Evolutionary conservation across 805 yeast species (phyloP).

Genomic region (Citeromyces matritensis): DNA sequence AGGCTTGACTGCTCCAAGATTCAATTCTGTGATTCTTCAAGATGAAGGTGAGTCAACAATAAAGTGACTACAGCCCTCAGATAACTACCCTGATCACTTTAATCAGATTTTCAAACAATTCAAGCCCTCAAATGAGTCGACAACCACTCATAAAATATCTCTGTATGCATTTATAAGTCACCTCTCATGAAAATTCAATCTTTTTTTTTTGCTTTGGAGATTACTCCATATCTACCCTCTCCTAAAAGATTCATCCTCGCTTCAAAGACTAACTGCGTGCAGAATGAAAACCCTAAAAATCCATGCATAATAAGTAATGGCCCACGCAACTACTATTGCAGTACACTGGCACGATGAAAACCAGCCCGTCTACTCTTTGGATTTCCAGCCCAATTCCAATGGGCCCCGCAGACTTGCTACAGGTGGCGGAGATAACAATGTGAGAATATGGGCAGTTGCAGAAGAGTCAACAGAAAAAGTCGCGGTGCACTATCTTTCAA

Average conservation of each 20-base stretch:
- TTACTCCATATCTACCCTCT: background rate
- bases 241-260: background rate
- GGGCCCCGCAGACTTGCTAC: constrained; percentile 49
- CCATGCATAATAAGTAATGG: background rate
- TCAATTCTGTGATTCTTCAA: too few species aligned
- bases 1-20: too few species aligned
- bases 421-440: constrained; percentile 89
- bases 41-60: too few species aligned
- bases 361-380: constrained; percentile 57
- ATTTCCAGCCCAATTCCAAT: constrained; percentile 33
- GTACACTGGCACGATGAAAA: constrained; percentile 67
- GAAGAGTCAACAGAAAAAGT: constrained; percentile 9
- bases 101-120: too few species aligned
- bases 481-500: constrained; percentile 60
- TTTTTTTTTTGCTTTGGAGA: background rate
- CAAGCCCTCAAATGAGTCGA: too few species aligned
- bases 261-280: background rate
- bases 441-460: constrained; percentile 29
- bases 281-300: background rate
- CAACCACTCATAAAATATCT: too few species aligned
- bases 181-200: too few species aligned
- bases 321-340: constrained; percentile 28
- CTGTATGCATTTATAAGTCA: too few species aligned
- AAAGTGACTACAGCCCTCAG: too few species aligned
- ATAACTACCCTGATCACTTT: too few species aligned